Evolutionary conservation across 2,329 filamentous ascomycete genomes (phyloP).

Genomic region (Hymenoscyphus salicellus): DNA sequence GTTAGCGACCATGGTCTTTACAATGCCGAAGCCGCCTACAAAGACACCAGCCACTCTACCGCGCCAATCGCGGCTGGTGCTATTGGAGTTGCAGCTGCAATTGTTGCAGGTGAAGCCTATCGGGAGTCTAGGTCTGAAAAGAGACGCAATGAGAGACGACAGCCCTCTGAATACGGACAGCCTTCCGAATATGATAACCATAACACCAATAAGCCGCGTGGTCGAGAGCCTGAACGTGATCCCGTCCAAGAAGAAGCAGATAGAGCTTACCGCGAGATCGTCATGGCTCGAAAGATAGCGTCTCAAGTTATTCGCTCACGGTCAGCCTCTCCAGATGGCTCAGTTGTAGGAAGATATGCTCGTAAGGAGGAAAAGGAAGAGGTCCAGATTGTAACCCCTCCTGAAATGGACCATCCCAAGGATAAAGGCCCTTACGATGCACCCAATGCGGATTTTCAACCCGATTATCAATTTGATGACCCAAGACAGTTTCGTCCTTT

Average conservation of each 20-base stretch:
- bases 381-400: conserved; percentile 53
- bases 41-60: conserved; percentile 48
- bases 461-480: conserved; percentile 54
- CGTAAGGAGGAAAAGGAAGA: conserved; percentile 37
- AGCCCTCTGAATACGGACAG: conserved; percentile 29
- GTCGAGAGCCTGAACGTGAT: conserved; percentile 37
- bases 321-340: conserved; percentile 50
- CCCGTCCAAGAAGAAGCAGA: conserved; percentile 56
- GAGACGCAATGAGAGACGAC: conserved; percentile 41
- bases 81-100: conserved; percentile 47
- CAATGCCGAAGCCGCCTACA: conserved; percentile 44
- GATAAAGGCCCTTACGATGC: conserved; percentile 52
- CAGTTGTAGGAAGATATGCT: conserved; percentile 54
- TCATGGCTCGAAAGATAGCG: conserved; percentile 52
- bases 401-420: conserved; percentile 47
- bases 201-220: conserved; percentile 7
- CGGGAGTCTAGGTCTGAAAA: conserved; percentile 33
- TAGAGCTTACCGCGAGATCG: conserved; percentile 54
- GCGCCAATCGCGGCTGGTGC: conserved; percentile 47
- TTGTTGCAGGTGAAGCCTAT: conserved; percentile 38
- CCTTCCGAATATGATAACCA: neutral
- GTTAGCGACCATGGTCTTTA: conserved; percentile 33
- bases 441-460: conserved; percentile 61
- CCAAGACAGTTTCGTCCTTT: conserved; percentile 46
- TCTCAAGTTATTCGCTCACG: conserved; percentile 53